Base-by-base conservation (phyloP, 768 basidiomycete genomes). In the Leccinellum rugosiceps region DNA sequence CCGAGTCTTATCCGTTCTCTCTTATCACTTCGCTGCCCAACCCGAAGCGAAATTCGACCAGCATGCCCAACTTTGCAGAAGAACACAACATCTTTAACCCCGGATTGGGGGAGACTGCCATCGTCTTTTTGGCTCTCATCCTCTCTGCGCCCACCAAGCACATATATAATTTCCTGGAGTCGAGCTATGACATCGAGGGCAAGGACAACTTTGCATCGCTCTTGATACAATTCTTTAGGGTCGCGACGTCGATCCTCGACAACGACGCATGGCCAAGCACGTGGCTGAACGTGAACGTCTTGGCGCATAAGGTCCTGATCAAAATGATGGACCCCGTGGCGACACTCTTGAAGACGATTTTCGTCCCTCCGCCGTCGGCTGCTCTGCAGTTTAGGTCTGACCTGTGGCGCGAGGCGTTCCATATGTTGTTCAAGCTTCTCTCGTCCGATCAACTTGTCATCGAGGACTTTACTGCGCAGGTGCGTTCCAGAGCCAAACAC, bases 391-490 rank as follows among this genome's bases (percentile, higher is more conserved):
- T 98, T 71, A 85, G 94, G 67, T 72, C 83, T 2, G 76, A 76
- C 9, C 75, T 98, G 15, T 98, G 96, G 96, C 82, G 77, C 52
- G 88, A 90, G 46, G 85, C 83, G 43, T 85, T 98, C 63, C 78
- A 82, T 52, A 88, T 94, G 80, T 77, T 97, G 9, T 79, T 98
- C 62, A 88, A 87, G 59, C 78, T 97, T 32, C 77, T 96, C 28
- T 89, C 92, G 5, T 96, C 93, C 4, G 91, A 95, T 48, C 92
- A 94, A 56, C 80, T 98, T 17, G 86, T 92, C 15, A 94, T 98
- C 49, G 96, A 98, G 70, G 93, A 98, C 59, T 94, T 95, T 60
- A 92, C 87, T 65, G 92, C 94, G 2, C 96, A 96, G 82, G 92
- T 90, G 57, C 35, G 75, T 60, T 45, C 3, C 15, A 34, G 14